Evolutionary conservation across 192 early-diverging fungal genomes (phyloP), one percentile per base, ranked within the genome.

Genomic region (Irineochytrium annulatum): DNA sequence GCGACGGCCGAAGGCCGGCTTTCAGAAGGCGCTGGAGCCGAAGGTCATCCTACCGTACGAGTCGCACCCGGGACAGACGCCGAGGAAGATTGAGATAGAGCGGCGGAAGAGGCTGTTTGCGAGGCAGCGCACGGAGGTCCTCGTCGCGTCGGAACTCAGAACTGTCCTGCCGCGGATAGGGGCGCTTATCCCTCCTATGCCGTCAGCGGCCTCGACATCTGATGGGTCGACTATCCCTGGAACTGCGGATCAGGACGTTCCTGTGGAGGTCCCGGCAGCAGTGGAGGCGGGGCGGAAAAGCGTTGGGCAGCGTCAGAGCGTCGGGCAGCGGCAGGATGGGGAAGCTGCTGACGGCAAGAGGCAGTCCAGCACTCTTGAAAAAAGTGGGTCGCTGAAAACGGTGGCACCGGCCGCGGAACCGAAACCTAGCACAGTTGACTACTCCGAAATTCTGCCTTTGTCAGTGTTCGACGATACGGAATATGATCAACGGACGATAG

Each of bases 1-100:
- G 5, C 17, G 8, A 63, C 16, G n/a, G 11, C 8, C 19, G 14
- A n/a, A 37, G 20, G 52, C 63, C 28, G 41, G 63, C 49, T 76
- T 71, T 34, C 58, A 35, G 11, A 73, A 70, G 49, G 72, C 70
- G n/a, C 37, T 82, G 5, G 76, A 82, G 59, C 80, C 80, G 0
- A 82, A 82, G 52, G 78, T 82, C 1, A 57, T 76, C 55, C 59
- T 71, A 5, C 71, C 80, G 2, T 82, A 71, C 59, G 62, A 60
- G 27, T 59, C 72, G 3, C 62, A 57, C 0, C 73, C 73, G 17
- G 79, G 74, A 13, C 71, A 82, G 46, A 82, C 78, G 0, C 80
- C 80, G 14, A 34, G 80, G 17, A 78, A 78, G 45, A 74, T 82
- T 24, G 80, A 81, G 59, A 82, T 82, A 34, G 80, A 82, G 61